Percentiles rank a stretch among this genome's conserved stretches.
Conservation (phyloP, 164 flowering plant species). For the Echeveria elegans region DNA sequence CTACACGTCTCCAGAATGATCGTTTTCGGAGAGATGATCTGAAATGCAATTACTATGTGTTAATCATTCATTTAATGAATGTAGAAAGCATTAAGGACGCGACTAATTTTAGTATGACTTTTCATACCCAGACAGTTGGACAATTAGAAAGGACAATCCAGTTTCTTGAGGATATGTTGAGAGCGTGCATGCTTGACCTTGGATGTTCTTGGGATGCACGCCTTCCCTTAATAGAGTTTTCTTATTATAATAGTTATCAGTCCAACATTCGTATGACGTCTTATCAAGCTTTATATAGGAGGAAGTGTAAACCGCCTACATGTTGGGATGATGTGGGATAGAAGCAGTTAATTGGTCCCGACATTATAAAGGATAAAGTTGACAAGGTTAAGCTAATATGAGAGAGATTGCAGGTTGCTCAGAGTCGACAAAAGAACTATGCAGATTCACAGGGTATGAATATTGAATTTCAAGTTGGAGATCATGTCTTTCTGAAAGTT, state of each 20-base stretch:
- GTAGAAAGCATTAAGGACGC: background rate
- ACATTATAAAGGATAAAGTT: background rate
- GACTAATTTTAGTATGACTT: background rate
- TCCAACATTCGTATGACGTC: background rate
- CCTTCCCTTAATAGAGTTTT: background rate
- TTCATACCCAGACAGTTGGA: background rate
- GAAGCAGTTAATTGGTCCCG: background rate
- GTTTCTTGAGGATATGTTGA: background rate
- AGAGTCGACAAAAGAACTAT: background rate
- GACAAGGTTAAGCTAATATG: background rate
- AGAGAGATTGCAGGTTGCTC: background rate
- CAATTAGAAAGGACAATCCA: background rate
- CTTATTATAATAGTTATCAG: background rate
- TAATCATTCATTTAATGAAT: no score
- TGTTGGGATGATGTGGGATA: background rate
- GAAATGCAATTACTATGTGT: no score
- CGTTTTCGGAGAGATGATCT: no score
- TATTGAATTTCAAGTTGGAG: background rate
- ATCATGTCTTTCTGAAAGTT: background rate
- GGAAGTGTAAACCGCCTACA: background rate
- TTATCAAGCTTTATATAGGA: background rate
- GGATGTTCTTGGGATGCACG: background rate
- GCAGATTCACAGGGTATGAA: background rate
- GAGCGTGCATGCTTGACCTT: background rate
- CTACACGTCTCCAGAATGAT: no score